Conservation (phyloP, 202 grass and related monocot species). For the Brachypodium distachyon region DNA sequence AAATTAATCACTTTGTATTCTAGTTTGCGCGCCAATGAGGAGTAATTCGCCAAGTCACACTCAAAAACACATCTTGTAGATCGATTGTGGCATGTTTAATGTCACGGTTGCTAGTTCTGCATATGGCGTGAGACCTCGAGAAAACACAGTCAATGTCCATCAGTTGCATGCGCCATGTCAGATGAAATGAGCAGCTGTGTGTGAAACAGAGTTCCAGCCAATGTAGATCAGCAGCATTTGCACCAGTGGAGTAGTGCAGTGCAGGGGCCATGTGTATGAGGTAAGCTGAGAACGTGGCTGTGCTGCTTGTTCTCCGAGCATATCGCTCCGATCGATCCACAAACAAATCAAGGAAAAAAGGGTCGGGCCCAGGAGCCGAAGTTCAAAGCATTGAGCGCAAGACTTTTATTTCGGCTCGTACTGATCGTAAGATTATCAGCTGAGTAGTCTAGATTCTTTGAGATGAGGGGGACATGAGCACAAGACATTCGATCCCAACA, state of each 20-base stretch:
- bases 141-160: no score
- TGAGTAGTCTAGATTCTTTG: background rate
- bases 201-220: background rate
- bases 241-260: background rate
- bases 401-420: background rate
- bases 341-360: background rate
- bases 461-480: background rate
- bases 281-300: background rate
- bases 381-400: background rate
- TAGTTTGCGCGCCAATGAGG: no score
- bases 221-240: background rate
- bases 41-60: no score
- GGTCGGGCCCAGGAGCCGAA: background rate
- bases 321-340: background rate
- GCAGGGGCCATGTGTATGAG: background rate
- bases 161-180: background rate
- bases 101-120: no score
- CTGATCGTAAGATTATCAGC: background rate
- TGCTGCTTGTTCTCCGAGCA: background rate
- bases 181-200: background rate
- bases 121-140: no score
- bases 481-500: background rate
- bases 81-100: no score
- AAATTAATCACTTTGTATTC: no score
- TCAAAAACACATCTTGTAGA: no score